Evolutionary conservation across 2,329 filamentous ascomycete genomes (phyloP).

Genomic region (Ascochyta fabae): DNA sequence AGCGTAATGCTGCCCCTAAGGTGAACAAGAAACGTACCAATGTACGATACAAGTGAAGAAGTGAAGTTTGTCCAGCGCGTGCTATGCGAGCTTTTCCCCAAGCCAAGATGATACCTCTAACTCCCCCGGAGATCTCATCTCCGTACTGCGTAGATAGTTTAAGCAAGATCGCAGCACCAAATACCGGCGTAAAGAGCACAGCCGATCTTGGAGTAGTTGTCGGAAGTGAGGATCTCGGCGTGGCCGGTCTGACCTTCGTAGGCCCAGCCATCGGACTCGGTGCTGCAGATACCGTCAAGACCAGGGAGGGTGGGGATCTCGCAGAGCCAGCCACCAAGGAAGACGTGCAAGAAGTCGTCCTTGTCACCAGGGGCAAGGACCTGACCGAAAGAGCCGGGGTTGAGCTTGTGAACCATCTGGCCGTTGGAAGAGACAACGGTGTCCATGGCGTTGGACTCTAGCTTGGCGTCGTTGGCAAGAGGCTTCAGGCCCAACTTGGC

Average conservation of each 20-base stretch:
- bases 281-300: conserved; percentile 34
- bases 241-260: conserved; percentile 43
- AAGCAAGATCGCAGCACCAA: conserved; percentile 44
- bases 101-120: conserved; percentile 17
- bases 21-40: conserved; percentile 30
- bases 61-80: conserved; percentile 16
- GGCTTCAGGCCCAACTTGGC: conserved; percentile 33
- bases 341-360: conserved; percentile 37
- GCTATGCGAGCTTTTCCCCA: conserved; percentile 18
- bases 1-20: conserved; percentile 17
- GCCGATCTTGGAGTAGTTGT: conserved; percentile 40
- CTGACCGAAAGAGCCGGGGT: conserved; percentile 37
- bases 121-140: conserved; percentile 14
- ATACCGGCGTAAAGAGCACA: conserved; percentile 32
- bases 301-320: conserved; percentile 37
- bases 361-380: conserved; percentile 37
- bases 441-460: conserved; percentile 37
- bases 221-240: conserved; percentile 38
- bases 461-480: conserved; percentile 27
- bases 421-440: conserved; percentile 33
- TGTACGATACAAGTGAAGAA: conserved; percentile 27
- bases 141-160: conserved; percentile 18
- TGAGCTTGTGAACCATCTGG: conserved; percentile 43
- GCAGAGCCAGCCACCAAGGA: conserved; percentile 47
- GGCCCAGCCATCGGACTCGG: conserved; percentile 34